These are phyloP conservation scores for Hypomyces rosellus DNA, from an alignment of 2,329 filamentous ascomycete genomes.

Conservation along the genomic window DNA sequence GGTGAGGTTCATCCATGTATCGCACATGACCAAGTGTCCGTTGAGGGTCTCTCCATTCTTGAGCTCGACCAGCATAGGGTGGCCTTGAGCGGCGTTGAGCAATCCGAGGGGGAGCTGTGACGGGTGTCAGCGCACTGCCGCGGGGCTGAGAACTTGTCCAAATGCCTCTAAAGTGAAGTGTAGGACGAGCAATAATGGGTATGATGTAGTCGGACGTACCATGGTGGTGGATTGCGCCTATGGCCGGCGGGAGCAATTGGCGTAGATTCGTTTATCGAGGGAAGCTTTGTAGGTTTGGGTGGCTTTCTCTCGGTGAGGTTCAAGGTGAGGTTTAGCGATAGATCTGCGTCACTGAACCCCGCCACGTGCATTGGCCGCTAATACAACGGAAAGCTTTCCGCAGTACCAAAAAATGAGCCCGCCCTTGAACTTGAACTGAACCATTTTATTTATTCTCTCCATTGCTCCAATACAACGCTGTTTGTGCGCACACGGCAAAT, in stretches of 20 bases:
- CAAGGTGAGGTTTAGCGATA: slow-evolving; percentile 4
- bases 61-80: slow-evolving; percentile 95
- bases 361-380: slow-evolving; percentile 20
- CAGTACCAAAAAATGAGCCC: not conserved
- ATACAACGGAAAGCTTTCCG: slow-evolving; percentile 8
- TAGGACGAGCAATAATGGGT: not conserved
- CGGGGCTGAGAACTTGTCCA: slow-evolving; percentile 14
- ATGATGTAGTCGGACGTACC: slow-evolving; percentile 4
- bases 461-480: too few relatives aligned
- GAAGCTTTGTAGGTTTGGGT: not conserved
- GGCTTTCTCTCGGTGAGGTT: slow-evolving; percentile 1
- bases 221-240: slow-evolving; percentile 7
- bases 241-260: not conserved
- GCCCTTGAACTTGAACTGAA: too few relatives aligned
- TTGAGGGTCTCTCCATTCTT: slow-evolving; percentile 98
- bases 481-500: not conserved
- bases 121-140: slow-evolving; percentile 17
- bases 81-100: slow-evolving; percentile 90
- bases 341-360: slow-evolving; percentile 14
- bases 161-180: too few relatives aligned
- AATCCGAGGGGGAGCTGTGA: slow-evolving; percentile 67
- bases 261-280: not conserved
- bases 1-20: slow-evolving; percentile 99
- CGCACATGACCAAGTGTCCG: slow-evolving; percentile 91
- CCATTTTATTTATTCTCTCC: too few relatives aligned